phyloP scores from a whole-genome alignment of 2,329 filamentous ascomycete species.

The Monosporascus ibericus region DNA sequence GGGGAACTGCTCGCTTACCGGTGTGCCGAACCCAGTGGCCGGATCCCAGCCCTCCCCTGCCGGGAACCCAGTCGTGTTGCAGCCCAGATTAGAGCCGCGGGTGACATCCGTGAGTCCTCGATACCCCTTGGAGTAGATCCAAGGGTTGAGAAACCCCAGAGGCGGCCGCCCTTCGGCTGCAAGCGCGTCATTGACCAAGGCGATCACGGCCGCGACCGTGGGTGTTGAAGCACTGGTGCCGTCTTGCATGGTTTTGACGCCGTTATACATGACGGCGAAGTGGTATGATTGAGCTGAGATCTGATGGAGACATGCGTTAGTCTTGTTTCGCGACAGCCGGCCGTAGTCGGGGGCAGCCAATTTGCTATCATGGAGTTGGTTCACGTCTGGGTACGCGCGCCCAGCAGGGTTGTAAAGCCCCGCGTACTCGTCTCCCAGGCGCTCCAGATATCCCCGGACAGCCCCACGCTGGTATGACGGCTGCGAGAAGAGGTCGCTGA shows the following conservation, averaged over 20 bases:
- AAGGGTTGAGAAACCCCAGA: conserved; percentile 44
- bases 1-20: conserved; percentile 3
- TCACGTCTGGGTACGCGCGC: conserved; percentile 43
- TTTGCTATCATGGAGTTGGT: too few species aligned
- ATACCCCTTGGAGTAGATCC: conserved; percentile 30
- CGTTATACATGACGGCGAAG: conserved; percentile 33
- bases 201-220: conserved; percentile 47
- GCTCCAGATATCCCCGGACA: conserved; percentile 36
- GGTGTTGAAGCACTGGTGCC: conserved; percentile 43
- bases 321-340: too few species aligned
- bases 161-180: conserved; percentile 36
- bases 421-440: conserved; percentile 27
- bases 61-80: conserved; percentile 18
- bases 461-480: conserved; percentile 39
- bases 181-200: conserved; percentile 49
- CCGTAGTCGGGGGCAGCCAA: too few species aligned
- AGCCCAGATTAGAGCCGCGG: conserved; percentile 17
- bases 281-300: conserved; percentile 39
- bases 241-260: conserved; percentile 17
- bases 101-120: conserved; percentile 28
- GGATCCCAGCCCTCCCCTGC: conserved; percentile 28
- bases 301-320: too few species aligned
- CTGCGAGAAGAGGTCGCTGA: conserved; percentile 42
- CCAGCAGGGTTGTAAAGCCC: conserved; percentile 26
- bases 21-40: conserved; percentile 27